Conservation (phyloP, 257 asterid genomes). For the Salvia miltiorrhiza region DNA sequence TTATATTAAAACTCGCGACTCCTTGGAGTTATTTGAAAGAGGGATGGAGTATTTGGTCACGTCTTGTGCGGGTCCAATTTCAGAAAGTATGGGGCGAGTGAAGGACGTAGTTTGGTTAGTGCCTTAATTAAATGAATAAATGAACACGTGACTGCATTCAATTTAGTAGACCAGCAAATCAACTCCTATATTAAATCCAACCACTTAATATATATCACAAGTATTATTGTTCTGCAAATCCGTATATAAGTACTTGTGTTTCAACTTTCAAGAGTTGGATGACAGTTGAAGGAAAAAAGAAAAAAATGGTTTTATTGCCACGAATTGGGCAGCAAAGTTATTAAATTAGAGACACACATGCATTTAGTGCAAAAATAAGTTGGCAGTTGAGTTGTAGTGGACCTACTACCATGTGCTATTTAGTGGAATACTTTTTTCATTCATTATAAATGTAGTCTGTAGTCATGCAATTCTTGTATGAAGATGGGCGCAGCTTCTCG, state of each 20-base stretch:
- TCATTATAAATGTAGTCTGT: conserved; percentile 24
- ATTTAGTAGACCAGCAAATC: background rate
- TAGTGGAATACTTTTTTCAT: background rate
- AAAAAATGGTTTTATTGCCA: background rate
- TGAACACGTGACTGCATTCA: conserved; percentile 5
- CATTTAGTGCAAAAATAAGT: conserved; percentile 23
- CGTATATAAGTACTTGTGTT: too few relatives aligned
- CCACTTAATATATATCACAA: background rate
- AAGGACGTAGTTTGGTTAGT: background rate
- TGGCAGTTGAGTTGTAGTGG: conserved; percentile 37
- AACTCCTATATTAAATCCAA: background rate
- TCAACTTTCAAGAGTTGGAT: background rate
- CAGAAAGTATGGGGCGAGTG: background rate
- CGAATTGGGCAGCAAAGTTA: background rate
- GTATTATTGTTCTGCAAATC: background rate
- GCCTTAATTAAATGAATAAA: background rate
- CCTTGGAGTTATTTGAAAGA: too few relatives aligned
- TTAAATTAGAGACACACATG: too few relatives aligned
- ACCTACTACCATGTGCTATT: conserved; percentile 34
- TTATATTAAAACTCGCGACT: too few relatives aligned
- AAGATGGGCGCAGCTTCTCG: conserved; percentile 27
- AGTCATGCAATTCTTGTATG: background rate
- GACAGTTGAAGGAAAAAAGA: conserved; percentile 28
- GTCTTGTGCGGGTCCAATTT: background rate
- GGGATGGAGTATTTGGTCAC: too few relatives aligned